These are phyloP conservation scores for Clathrospora elynae DNA, from an alignment of 2,329 filamentous ascomycete genomes.

Conservation along the genomic window DNA sequence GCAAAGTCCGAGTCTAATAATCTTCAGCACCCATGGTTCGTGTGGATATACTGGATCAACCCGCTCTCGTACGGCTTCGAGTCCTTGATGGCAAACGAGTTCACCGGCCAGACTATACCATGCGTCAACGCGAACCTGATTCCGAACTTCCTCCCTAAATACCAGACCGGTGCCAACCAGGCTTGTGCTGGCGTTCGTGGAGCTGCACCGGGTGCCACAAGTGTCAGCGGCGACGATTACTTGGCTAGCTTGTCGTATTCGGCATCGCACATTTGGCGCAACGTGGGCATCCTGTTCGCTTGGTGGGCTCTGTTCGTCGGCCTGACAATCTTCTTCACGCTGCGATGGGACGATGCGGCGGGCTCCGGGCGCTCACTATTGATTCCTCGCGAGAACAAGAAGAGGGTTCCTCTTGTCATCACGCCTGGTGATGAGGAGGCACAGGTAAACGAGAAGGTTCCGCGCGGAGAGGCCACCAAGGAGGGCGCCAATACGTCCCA, in stretches of 20 bases:
- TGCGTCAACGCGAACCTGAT: slow-evolving; percentile 59
- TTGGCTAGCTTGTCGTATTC: slow-evolving; percentile 56
- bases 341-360: slow-evolving; percentile 60
- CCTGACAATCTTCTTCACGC: slow-evolving; percentile 64
- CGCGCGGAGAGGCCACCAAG: slow-evolving; percentile 27
- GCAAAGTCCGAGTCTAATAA: too few relatives aligned
- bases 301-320: slow-evolving; percentile 54
- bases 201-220: slow-evolving; percentile 55
- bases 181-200: slow-evolving; percentile 65
- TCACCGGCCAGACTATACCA: slow-evolving; percentile 50
- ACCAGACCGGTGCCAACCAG: slow-evolving; percentile 50
- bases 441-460: slow-evolving; percentile 29
- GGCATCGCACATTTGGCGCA: slow-evolving; percentile 39
- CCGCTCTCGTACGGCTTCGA: slow-evolving; percentile 81
- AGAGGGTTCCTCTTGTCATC: slow-evolving; percentile 17
- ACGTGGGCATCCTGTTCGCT: slow-evolving; percentile 53
- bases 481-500: slow-evolving; percentile 25
- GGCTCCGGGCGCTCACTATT: slow-evolving; percentile 61
- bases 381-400: slow-evolving; percentile 58
- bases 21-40: slow-evolving; percentile 56
- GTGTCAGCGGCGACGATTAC: slow-evolving; percentile 64
- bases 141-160: slow-evolving; percentile 56
- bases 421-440: slow-evolving; percentile 58
- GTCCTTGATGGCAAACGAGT: slow-evolving; percentile 73
- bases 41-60: slow-evolving; percentile 69